Evolutionary conservation across 495 filamentous ascomycete genomes (phyloP).

Genomic region (Saxophila tyrrhenica): DNA sequence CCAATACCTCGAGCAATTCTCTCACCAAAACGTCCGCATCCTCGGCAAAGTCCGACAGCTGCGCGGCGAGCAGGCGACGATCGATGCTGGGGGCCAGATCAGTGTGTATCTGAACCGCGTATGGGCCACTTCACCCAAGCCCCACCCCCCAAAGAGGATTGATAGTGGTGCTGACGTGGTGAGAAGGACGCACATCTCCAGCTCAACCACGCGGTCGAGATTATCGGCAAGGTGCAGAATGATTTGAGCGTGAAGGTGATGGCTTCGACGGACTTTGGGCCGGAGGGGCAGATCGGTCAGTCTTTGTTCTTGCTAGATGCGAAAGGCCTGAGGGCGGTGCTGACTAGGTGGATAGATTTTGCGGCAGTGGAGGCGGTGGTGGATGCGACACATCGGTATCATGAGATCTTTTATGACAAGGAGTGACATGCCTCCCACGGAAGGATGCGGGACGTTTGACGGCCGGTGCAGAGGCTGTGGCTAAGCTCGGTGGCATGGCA

Average conservation of each 20-base stretch:
- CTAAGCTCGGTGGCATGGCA: neutral
- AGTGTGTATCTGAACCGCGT: slow-evolving; percentile 63
- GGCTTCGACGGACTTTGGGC: slow-evolving; percentile 68
- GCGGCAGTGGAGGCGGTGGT: slow-evolving; percentile 70
- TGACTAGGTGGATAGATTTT: slow-evolving; percentile 48
- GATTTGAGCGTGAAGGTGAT: slow-evolving; percentile 69
- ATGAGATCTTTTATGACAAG: slow-evolving; percentile 61
- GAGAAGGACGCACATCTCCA: slow-evolving; percentile 67
- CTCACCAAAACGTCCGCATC: slow-evolving; percentile 56
- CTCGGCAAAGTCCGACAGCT: slow-evolving; percentile 75
- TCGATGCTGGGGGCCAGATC: slow-evolving; percentile 65
- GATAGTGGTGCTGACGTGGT: no score
- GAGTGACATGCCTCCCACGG: no score
- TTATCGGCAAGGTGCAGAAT: slow-evolving; percentile 81
- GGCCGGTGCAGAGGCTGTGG: neutral
- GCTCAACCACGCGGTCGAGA: slow-evolving; percentile 68
- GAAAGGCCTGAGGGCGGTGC: neutral
- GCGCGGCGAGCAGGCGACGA: slow-evolving; percentile 66
- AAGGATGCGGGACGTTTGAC: neutral
- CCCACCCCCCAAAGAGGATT: neutral
- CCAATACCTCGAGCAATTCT: slow-evolving; percentile 31
- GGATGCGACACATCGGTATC: slow-evolving; percentile 76
- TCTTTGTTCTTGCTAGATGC: neutral
- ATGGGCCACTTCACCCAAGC: no score
- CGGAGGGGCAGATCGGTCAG: slow-evolving; percentile 46